phyloP scores from a whole-genome alignment of 1,139 yeast species.

The Blastobotrys proliferans region DNA sequence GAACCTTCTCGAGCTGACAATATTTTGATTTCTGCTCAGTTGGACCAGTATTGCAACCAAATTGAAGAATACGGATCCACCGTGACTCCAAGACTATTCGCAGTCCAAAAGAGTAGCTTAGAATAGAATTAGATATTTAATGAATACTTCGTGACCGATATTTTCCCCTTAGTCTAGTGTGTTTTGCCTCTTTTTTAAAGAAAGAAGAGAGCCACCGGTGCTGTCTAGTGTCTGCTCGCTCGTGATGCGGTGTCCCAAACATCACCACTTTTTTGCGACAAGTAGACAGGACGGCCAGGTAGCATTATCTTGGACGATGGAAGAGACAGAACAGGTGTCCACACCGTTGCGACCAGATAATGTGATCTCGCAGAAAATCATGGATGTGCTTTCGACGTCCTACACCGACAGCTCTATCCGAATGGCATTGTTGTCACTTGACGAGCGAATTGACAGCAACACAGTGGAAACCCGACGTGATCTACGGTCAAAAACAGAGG shows the following conservation, averaged over 20 bases:
- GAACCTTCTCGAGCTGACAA: conserved; percentile 78
- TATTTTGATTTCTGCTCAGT: conserved; percentile 64
- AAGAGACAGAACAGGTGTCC: conserved; percentile 13
- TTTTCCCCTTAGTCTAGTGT: too few relatives aligned
- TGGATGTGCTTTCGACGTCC: conserved; percentile 34
- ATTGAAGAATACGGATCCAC: conserved; percentile 58
- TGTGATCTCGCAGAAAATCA: conserved; percentile 31
- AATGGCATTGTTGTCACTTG: conserved; percentile 34
- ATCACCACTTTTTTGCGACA: not conserved
- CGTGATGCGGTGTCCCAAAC: not conserved
- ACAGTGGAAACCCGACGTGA: conserved; percentile 45
- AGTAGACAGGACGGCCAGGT: too few relatives aligned
- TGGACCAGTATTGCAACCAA: conserved; percentile 66
- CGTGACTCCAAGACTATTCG: conserved; percentile 55
- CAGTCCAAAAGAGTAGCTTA: conserved; percentile 14
- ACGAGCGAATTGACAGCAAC: conserved; percentile 27
- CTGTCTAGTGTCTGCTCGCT: not conserved
- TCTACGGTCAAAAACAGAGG: conserved; percentile 64
- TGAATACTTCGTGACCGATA: too few relatives aligned
- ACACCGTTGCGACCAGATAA: conserved; percentile 18
- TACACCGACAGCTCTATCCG: conserved; percentile 36
- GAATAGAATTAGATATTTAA: not conserved
- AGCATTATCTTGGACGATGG: too few relatives aligned
- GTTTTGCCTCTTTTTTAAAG: too few relatives aligned
- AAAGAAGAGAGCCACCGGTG: too few relatives aligned